Base-by-base conservation (phyloP, 768 basidiomycete species). In the Termitomyces sp. region DNA sequence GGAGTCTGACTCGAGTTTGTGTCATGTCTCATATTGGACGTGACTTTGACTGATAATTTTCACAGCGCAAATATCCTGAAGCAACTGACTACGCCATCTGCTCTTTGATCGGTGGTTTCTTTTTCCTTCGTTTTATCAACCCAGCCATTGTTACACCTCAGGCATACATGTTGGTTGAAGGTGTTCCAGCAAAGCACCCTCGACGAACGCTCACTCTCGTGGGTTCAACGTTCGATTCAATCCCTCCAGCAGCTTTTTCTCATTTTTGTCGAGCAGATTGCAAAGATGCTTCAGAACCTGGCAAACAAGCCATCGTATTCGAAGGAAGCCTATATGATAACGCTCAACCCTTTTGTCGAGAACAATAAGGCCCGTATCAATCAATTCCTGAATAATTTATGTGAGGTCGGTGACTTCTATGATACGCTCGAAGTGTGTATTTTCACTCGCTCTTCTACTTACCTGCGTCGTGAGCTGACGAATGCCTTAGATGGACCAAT, bases 91-190 rank as follows among this genome's bases (percentile, higher is more conserved):
- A 94, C 62, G 94, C 96, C 45, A 96, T 99, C 53, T 98, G 96
- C 68, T 98, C 95, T 7, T 83, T 99, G 50, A 99, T 99, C 59
- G 97, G 97, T 46, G 97, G 97, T 10, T 99, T 99, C 77, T 99
- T 99, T 83, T 99, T 99, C 82, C 85, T 99, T 57, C 91, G 97
- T 18, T 99, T 99, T 75, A 98, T 99, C 76, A 99, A 99, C 64
- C 97, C 97, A 2, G 97, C 97, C 2, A 93, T 99, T 53, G 97
- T 99, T 57, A 99, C 97, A 0, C 97, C 97, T 0, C 97, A 99
- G 68, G 97, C 97, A 29, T 99, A 98, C 70, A 99, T 99, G 97
- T 83, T 99, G 46, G 97, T 99, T 27, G 95, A 98, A 68, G 92
- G 91, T 47, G 91, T 96, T 13, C 97, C 97, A 1, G 96, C 97